These are phyloP conservation scores for Cercospora canescens DNA, from an alignment of 2,329 filamentous ascomycete species.

Conservation along the genomic window DNA sequence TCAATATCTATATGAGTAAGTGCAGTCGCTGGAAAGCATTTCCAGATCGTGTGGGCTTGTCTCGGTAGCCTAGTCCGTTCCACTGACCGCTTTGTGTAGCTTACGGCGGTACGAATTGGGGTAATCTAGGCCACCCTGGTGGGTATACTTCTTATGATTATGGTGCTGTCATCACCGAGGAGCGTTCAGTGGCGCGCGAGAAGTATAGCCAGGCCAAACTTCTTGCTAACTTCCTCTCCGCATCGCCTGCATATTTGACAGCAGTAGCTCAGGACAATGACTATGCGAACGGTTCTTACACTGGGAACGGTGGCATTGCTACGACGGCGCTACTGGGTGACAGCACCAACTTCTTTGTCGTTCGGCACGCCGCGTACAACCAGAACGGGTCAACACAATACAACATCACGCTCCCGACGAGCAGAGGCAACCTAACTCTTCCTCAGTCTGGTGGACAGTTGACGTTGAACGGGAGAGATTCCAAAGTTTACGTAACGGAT, in stretches of 20 bases:
- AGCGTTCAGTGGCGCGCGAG: slow-evolving; percentile 66
- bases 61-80: neutral
- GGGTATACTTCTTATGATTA: slow-evolving; percentile 61
- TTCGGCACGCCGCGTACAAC: slow-evolving; percentile 65
- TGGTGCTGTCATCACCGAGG: slow-evolving; percentile 66
- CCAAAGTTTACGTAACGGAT: slow-evolving; percentile 66
- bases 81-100: slow-evolving; percentile 35
- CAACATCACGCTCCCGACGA: slow-evolving; percentile 62
- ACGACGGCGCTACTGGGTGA: slow-evolving; percentile 63
- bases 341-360: slow-evolving; percentile 62
- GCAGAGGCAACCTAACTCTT: slow-evolving; percentile 57
- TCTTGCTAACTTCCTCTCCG: slow-evolving; percentile 71
- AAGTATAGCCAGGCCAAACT: slow-evolving; percentile 82
- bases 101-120: slow-evolving; percentile 82
- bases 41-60: neutral
- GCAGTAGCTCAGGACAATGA: slow-evolving; percentile 54
- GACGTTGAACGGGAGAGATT: slow-evolving; percentile 63
- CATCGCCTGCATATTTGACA: slow-evolving; percentile 68
- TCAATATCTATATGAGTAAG: slow-evolving; percentile 69
- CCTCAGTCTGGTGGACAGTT: slow-evolving; percentile 61
- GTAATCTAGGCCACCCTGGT: slow-evolving; percentile 70
- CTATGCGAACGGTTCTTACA: slow-evolving; percentile 53
- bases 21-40: neutral
- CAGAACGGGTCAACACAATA: slow-evolving; percentile 60
- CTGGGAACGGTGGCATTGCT: slow-evolving; percentile 53